phyloP scores from a whole-genome alignment of 1,284 basidiomycete species.

The Tranzscheliella williamsii region DNA sequence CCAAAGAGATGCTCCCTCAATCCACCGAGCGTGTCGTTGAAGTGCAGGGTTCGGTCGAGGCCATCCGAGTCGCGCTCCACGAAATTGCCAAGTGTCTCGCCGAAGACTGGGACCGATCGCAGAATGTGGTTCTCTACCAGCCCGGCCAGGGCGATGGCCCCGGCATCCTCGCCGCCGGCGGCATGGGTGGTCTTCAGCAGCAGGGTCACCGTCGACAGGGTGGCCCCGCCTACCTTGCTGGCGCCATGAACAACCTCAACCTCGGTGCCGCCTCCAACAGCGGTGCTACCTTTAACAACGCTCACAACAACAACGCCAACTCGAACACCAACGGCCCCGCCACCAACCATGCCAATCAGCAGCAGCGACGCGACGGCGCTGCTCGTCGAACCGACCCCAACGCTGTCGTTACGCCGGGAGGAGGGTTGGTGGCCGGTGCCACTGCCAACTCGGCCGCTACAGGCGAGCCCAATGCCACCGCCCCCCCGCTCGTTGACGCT shows the following conservation, averaged over 20 bases:
- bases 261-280: conserved; percentile 6
- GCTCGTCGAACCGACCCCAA: conserved; percentile 39
- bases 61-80: conserved; percentile 85
- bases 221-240: conserved; percentile 62
- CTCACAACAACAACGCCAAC: conserved; percentile 47
- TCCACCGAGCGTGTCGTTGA: conserved; percentile 78
- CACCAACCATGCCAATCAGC: conserved; percentile 2
- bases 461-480: conserved; percentile 38
- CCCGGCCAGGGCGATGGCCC: conserved; percentile 65
- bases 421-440: conserved; percentile 50
- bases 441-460: conserved; percentile 51
- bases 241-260: conserved; percentile 30
- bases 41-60: conserved; percentile 87
- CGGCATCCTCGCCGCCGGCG: conserved; percentile 65
- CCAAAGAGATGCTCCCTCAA: conserved; percentile 61
- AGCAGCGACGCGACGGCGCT: background rate
- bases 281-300: background rate
- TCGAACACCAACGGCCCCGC: conserved; percentile 4
- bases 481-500: conserved; percentile 61
- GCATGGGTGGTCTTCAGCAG: conserved; percentile 53
- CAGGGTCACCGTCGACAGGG: conserved; percentile 48
- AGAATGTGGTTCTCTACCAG: conserved; percentile 82
- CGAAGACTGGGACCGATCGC: conserved; percentile 93
- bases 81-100: conserved; percentile 94
- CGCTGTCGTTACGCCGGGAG: conserved; percentile 53